Conservation (phyloP, 352 stramenopile species). For the Pelagophyceae sp. region DNA sequence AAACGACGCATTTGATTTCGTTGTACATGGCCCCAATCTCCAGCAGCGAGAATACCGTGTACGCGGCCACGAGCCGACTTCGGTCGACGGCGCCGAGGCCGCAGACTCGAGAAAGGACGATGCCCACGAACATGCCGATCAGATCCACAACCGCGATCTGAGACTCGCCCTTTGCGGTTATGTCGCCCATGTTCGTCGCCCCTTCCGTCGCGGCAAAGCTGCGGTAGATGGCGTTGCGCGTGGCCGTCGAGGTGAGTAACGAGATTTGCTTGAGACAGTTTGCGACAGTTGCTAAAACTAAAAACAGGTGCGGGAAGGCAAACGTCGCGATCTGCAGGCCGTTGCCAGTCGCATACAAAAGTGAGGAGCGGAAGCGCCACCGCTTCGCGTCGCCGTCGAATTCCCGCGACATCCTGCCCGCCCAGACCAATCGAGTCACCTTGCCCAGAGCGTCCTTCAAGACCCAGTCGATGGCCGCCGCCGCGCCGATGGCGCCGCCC, state of each 20-base stretch:
- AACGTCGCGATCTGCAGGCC: slow-evolving; percentile 65
- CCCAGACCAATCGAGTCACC: slow-evolving; percentile 13
- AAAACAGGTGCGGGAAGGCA: slow-evolving; percentile 55
- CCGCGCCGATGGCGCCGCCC: slow-evolving; percentile 40
- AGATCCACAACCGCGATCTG: slow-evolving; percentile 70
- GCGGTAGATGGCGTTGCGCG: slow-evolving; percentile 59
- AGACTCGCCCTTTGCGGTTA: slow-evolving; percentile 70
- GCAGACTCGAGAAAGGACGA: slow-evolving; percentile 25
- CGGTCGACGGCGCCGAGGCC: not conserved
- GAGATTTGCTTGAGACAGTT: slow-evolving; percentile 68
- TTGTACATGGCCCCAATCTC: slow-evolving; percentile 17
- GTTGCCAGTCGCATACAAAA: slow-evolving; percentile 61
- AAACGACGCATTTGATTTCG: slow-evolving; percentile 24
- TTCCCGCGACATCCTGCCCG: not conserved
- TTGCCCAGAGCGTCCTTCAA: slow-evolving; percentile 68
- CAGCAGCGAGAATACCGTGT: not conserved
- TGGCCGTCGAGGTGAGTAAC: slow-evolving; percentile 63
- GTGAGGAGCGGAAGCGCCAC: slow-evolving; percentile 54
- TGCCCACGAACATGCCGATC: slow-evolving; percentile 47
- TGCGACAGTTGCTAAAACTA: slow-evolving; percentile 58
- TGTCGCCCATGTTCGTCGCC: slow-evolving; percentile 68
- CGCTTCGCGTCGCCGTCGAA: slow-evolving; percentile 68
- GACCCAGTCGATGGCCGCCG: slow-evolving; percentile 63
- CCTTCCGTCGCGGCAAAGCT: slow-evolving; percentile 27
- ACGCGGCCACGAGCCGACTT: not conserved